These are phyloP conservation scores for Sphaerostilbella broomeana DNA, from an alignment of 2,329 filamentous ascomycete genomes.

Conservation along the genomic window DNA sequence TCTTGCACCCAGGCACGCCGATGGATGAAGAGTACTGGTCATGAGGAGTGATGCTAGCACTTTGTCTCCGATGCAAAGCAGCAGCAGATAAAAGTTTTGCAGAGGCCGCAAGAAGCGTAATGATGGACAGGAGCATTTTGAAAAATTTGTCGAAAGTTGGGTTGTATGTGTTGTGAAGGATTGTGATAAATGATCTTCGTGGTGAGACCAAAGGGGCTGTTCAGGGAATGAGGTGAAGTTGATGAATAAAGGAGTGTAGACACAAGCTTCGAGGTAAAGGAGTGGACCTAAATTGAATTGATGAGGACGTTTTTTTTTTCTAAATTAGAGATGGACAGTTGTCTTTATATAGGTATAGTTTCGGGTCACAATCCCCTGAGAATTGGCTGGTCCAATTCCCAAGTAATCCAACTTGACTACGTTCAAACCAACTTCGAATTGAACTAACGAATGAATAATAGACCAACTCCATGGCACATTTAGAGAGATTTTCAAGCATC, in stretches of 20 bases:
- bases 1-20: slow-evolving; percentile 54
- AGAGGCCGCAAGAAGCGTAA: slow-evolving; percentile 25
- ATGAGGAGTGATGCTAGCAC: slow-evolving; percentile 44
- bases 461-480: slow-evolving; percentile 4
- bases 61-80: slow-evolving; percentile 21
- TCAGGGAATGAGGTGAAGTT: background rate
- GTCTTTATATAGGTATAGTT: slow-evolving; percentile 10
- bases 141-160: background rate
- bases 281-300: slow-evolving; percentile 7
- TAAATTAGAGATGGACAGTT: slow-evolving; percentile 4
- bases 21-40: slow-evolving; percentile 50
- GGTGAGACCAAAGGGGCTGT: slow-evolving; percentile 4
- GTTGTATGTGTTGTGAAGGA: slow-evolving; percentile 7
- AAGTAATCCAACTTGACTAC: too few species aligned
- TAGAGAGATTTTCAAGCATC: slow-evolving; percentile 2
- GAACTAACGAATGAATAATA: too few species aligned
- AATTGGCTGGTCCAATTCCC: background rate
- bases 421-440: too few species aligned
- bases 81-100: slow-evolving; percentile 25
- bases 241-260: slow-evolving; percentile 9
- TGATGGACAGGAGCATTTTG: slow-evolving; percentile 17
- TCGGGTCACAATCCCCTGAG: background rate
- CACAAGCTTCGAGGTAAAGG: slow-evolving; percentile 10
- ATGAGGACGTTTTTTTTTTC: slow-evolving; percentile 3
- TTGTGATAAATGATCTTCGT: slow-evolving; percentile 5